Percentiles rank a stretch among this genome's conserved stretches.
These are phyloP conservation scores for Phaeosphaeriaceae sp. DNA, from an alignment of 2,329 filamentous ascomycete species.

Conservation along the genomic window DNA sequence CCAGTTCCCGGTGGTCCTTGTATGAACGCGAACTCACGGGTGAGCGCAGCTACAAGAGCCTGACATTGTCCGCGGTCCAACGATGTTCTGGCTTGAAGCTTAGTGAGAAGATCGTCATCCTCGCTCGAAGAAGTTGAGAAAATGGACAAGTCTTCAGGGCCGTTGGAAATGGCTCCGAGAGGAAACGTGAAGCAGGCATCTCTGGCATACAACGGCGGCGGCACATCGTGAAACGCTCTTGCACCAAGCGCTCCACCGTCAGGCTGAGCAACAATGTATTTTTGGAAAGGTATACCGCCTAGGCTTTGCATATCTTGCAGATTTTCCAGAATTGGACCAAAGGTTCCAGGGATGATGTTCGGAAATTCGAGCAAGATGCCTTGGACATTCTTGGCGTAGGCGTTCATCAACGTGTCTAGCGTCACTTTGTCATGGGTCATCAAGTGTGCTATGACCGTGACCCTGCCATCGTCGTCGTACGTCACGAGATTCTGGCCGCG, in stretches of 20 bases:
- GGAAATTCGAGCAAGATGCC: slow-evolving; percentile 40
- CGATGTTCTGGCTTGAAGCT: slow-evolving; percentile 18
- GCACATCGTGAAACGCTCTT: slow-evolving; percentile 21
- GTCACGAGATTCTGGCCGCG: too few species aligned
- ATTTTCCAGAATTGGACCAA: slow-evolving; percentile 36
- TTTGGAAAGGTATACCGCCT: slow-evolving; percentile 31
- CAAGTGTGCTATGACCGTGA: slow-evolving; percentile 22
- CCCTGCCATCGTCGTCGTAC: slow-evolving; percentile 15
- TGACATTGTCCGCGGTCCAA: slow-evolving; percentile 62
- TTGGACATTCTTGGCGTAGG: slow-evolving; percentile 11
- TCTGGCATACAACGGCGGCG: slow-evolving; percentile 36
- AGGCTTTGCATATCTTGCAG: slow-evolving; percentile 35
- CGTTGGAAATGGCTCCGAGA: slow-evolving; percentile 24
- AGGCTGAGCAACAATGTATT: slow-evolving; percentile 36
- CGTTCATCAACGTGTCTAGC: slow-evolving; percentile 20
- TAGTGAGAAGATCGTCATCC: slow-evolving; percentile 18
- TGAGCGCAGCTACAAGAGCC: slow-evolving; percentile 63
- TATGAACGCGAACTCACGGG: slow-evolving; percentile 65
- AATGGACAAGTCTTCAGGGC: slow-evolving; percentile 9
- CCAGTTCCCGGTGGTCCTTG: slow-evolving; percentile 77
- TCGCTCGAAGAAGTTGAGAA: slow-evolving; percentile 20
- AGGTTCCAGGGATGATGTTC: slow-evolving; percentile 37
- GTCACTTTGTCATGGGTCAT: slow-evolving; percentile 18
- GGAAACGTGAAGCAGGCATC: slow-evolving; percentile 27
- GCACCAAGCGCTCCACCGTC: neutral